Conservation (phyloP, 768 basidiomycete species). For the Neoboletus brunneissimus region DNA sequence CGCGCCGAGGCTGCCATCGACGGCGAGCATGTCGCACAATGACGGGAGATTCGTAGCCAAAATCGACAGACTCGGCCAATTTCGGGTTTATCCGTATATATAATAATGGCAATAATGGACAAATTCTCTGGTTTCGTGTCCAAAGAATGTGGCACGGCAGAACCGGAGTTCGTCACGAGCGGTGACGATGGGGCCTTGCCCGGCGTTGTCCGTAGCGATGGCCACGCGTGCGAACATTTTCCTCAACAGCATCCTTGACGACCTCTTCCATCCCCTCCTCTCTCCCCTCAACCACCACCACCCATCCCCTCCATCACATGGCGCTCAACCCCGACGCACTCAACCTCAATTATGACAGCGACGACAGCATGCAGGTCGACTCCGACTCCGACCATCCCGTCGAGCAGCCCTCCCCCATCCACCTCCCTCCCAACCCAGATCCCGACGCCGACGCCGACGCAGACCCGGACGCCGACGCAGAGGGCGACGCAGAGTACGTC, state of each 20-base stretch:
- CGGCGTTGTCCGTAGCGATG: constrained; percentile 43
- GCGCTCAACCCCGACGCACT: constrained; percentile 43
- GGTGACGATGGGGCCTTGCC: constrained; percentile 43
- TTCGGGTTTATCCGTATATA: constrained; percentile 1
- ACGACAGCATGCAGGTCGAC: constrained; percentile 71
- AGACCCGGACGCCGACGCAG: constrained; percentile 42
- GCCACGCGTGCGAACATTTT: constrained; percentile 41
- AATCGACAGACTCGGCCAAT: background rate
- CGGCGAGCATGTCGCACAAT: background rate
- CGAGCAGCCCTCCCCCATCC: constrained; percentile 17
- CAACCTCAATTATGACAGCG: constrained; percentile 51
- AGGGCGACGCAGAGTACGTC: constrained; percentile 42
- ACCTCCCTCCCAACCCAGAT: constrained; percentile 29
- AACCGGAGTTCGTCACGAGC: constrained; percentile 41
- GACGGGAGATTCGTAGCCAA: constrained; percentile 11
- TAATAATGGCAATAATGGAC: constrained; percentile 5
- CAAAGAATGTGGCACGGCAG: constrained; percentile 32
- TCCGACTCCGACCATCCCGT: constrained; percentile 44
- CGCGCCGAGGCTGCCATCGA: background rate
- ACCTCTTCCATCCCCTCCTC: constrained; percentile 34
- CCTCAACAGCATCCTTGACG: constrained; percentile 42
- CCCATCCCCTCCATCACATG: constrained; percentile 29
- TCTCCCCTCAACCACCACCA: constrained; percentile 37
- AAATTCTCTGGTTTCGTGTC: constrained; percentile 25
- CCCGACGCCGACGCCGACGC: constrained; percentile 63